Conservation (phyloP, 2,329 filamentous ascomycete genomes). For the Conoideocrella luteorostrata region DNA sequence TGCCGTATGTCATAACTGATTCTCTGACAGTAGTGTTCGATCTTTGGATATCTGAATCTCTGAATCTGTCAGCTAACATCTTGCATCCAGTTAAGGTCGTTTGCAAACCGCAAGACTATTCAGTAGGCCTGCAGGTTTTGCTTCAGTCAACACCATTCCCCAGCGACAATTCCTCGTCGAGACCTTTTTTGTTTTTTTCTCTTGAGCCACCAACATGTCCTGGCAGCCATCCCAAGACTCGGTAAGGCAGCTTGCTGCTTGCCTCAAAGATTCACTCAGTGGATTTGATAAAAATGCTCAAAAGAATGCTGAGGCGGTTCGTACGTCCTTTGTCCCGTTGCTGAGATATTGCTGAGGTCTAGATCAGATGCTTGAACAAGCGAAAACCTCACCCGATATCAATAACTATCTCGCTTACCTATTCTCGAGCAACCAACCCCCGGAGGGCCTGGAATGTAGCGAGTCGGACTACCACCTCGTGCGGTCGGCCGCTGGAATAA, state of each 20-base stretch:
- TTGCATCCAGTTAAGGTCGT: too few species aligned
- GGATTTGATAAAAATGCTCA: constrained; percentile 72
- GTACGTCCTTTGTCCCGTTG: constrained; percentile 21
- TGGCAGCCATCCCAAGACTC: constrained; percentile 90
- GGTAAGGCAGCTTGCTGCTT: constrained; percentile 81
- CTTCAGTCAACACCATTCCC: too few species aligned
- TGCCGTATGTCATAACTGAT: constrained; percentile 2
- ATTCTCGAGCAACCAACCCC: constrained; percentile 64
- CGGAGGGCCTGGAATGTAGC: constrained; percentile 53
- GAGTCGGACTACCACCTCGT: constrained; percentile 64
- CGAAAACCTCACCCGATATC: constrained; percentile 82
- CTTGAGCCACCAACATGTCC: constrained; percentile 57
- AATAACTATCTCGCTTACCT: constrained; percentile 96
- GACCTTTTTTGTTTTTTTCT: background rate
- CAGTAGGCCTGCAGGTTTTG: too few species aligned
- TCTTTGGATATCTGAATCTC: too few species aligned
- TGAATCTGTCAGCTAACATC: too few species aligned
- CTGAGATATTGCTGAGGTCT: too few species aligned
- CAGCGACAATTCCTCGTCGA: background rate
- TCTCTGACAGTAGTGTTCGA: too few species aligned
- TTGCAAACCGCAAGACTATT: background rate
- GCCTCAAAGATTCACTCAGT: constrained; percentile 86
- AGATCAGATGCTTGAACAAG: constrained; percentile 81
- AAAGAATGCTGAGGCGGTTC: constrained; percentile 83
- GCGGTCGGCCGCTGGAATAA: constrained; percentile 81